Conservation (phyloP, 805 yeast genomes). For the Candida suzukii region DNA sequence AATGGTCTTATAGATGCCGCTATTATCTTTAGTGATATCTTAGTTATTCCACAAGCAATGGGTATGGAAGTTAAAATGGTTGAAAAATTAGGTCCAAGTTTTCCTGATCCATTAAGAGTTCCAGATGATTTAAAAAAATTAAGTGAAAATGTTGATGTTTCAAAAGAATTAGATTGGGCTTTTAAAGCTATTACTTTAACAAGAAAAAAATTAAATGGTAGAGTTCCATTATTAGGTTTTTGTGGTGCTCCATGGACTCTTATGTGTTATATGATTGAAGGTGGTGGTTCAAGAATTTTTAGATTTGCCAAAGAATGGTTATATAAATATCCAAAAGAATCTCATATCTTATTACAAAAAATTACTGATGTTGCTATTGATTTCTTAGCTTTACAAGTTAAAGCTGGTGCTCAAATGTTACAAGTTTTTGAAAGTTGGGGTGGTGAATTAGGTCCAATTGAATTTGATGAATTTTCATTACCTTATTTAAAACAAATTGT, state of each 20-base stretch:
- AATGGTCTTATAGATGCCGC: slow-evolving; percentile 94
- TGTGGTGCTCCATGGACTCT: slow-evolving; percentile 98
- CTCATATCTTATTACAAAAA: slow-evolving; percentile 65
- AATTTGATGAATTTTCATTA: slow-evolving; percentile 80
- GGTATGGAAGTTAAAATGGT: slow-evolving; percentile 93
- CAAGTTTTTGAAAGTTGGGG: slow-evolving; percentile 99
- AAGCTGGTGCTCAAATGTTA: slow-evolving; percentile 97
- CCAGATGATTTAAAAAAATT: slow-evolving; percentile 59
- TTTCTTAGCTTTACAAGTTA: slow-evolving; percentile 87
- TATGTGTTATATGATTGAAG: slow-evolving; percentile 95
- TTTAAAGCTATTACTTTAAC: slow-evolving; percentile 88
- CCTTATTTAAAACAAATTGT: slow-evolving; percentile 83
- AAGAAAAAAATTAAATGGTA: slow-evolving; percentile 76
- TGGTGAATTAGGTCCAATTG: slow-evolving; percentile 88
- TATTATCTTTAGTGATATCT: slow-evolving; percentile 89
- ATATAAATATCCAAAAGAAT: slow-evolving; percentile 65
- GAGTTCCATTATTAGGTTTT: slow-evolving; percentile 92
- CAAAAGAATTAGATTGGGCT: slow-evolving; percentile 86
- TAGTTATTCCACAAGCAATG: slow-evolving; percentile 97
- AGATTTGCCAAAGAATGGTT: slow-evolving; percentile 91
- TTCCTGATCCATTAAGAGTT: slow-evolving; percentile 77
- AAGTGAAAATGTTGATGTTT: slow-evolving; percentile 57
- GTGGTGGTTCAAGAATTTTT: slow-evolving; percentile 90
- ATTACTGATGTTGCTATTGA: slow-evolving; percentile 87
- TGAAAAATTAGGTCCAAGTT: slow-evolving; percentile 92